Evolutionary conservation across 768 basidiomycete genomes (phyloP).

Genomic region (Cystobasidium onofrii): DNA sequence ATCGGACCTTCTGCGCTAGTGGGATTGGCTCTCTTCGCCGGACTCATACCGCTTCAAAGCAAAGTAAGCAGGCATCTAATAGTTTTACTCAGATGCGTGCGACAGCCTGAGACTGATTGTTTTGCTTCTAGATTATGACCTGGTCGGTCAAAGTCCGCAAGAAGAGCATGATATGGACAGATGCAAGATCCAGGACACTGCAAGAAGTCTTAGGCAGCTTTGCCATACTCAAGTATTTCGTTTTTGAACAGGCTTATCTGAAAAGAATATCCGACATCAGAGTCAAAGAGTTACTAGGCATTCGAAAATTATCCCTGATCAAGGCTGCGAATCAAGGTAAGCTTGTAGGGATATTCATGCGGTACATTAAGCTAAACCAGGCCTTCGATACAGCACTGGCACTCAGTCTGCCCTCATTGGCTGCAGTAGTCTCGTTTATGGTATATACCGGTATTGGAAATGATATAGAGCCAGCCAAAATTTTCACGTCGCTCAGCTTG

Average conservation of each 20-base stretch:
- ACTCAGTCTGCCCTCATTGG: constrained; percentile 58
- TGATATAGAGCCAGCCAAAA: constrained; percentile 57
- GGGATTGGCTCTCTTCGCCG: constrained; percentile 58
- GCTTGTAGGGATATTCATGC: not conserved
- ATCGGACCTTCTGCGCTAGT: constrained; percentile 55
- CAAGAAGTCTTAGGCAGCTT: constrained; percentile 84
- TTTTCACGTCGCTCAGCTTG: constrained; percentile 75
- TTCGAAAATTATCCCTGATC: constrained; percentile 43
- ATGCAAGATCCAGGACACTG: constrained; percentile 75
- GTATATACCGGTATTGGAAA: constrained; percentile 70
- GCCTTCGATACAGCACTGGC: constrained; percentile 24
- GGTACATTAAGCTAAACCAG: not conserved
- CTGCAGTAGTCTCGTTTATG: constrained; percentile 61
- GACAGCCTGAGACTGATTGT: constrained; percentile 63
- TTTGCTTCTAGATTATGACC: constrained; percentile 73
- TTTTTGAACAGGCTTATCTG: constrained; percentile 57
- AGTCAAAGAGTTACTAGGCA: constrained; percentile 61
- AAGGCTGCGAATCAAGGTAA: constrained; percentile 38
- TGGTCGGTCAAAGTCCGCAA: constrained; percentile 59
- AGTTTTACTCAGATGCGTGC: too few species aligned
- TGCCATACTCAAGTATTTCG: constrained; percentile 82
- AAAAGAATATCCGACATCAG: constrained; percentile 63
- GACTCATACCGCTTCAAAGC: constrained; percentile 66
- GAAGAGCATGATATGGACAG: constrained; percentile 76
- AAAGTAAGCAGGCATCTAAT: constrained; percentile 64